Conservation (phyloP, 2,329 filamentous ascomycete species). For the Cordyceps militaris region DNA sequence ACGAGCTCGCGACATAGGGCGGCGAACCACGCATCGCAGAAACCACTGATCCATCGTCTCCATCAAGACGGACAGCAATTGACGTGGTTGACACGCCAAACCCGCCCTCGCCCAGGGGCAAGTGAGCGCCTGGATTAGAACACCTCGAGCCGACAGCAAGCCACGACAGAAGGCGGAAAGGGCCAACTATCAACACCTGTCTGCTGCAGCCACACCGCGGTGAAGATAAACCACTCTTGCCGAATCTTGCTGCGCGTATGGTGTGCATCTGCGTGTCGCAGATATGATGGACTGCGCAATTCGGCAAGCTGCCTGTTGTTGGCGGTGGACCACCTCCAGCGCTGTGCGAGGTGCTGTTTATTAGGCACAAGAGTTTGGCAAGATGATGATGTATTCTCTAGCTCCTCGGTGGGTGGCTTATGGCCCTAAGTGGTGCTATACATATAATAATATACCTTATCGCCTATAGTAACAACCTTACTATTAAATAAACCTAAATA, state of each 20-base stretch:
- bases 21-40: background rate
- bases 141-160: background rate
- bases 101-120: background rate
- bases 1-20: background rate
- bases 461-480: too few species aligned
- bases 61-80: background rate
- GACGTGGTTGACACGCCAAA: background rate
- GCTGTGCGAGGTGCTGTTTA: background rate
- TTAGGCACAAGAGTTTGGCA: too few species aligned
- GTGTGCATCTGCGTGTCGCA: background rate
- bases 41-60: background rate
- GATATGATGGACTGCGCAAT: slow-evolving; percentile 1
- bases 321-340: background rate
- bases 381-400: too few species aligned
- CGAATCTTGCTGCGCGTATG: background rate
- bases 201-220: background rate
- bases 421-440: too few species aligned
- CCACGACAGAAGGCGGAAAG: background rate
- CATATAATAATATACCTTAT: too few species aligned
- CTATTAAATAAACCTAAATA: too few species aligned
- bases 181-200: background rate
- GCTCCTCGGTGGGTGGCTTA: too few species aligned
- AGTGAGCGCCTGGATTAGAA: background rate
- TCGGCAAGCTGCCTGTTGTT: background rate
- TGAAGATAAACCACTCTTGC: background rate